Base-by-base conservation (phyloP, 352 stramenopile species). In the Phytophthora vignae region DNA sequence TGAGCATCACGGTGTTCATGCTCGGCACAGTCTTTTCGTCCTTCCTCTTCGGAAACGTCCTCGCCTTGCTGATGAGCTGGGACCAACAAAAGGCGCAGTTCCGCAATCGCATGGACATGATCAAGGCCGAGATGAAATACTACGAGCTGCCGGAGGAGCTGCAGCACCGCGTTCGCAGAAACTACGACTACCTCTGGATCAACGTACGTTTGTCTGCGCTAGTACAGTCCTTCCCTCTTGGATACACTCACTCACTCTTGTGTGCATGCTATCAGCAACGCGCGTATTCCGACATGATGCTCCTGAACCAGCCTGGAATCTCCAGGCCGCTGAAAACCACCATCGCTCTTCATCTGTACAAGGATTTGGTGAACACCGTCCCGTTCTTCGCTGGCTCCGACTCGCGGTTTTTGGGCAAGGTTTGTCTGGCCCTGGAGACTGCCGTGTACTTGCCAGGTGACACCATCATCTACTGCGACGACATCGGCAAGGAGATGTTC, bases 121-220 rank as follows among this genome's bases (percentile, higher is more conserved):
- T 96, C 64, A 83, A 78, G 55, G 82, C 85, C 9, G 85, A 94
- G 53, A 93, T 95, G 86, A 84, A 84, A 31, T 87, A 95, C 53
- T 94, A 95, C 73, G 84, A 93, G 53, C 68, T 95, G 8, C 88
- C 86, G 1, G 78, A 91, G 59, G 86, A 92, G 17, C 61, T 94
- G 22, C 67, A 93, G 72, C 85, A 92, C 44, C 86, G 84, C 27
- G 85, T 95, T 33, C 85, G 84, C 3, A 71, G 86, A 49, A 94
- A 95, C 60, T 95, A 94, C 69, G 87, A 94, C 64, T 94, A 94
- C 73, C 77, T 94, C 25, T 94, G 87, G 87, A 91, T 94, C 62
- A 94, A 94, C 49, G 84, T 92, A 75, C 29, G 83, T 83, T 9
- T 27, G 29, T 6, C 22, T 33, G 4, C 22, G 9, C 14, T 25